Evolutionary conservation across 140 eudicot genomes (phyloP).

Genomic region (Anethum foeniculum): DNA sequence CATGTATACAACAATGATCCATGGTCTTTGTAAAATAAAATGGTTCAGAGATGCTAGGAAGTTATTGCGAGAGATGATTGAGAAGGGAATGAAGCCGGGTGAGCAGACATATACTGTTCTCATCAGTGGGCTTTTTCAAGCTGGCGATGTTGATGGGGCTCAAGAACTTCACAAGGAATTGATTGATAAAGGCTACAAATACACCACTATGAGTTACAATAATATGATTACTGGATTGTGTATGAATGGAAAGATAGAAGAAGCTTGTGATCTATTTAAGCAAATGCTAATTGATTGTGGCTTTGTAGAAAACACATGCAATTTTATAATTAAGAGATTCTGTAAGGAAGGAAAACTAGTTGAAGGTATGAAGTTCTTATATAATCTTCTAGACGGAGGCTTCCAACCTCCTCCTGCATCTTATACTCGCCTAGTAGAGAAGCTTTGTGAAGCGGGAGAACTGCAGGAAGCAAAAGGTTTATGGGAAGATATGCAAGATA

Average conservation of each 20-base stretch:
- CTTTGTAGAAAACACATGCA: constrained; percentile 36
- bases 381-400: constrained; percentile 48
- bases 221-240: constrained; percentile 59
- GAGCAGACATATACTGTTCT: constrained; percentile 48
- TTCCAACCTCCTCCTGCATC: constrained; percentile 49
- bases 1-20: constrained; percentile 73
- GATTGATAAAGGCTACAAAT: constrained; percentile 43
- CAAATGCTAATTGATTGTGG: constrained; percentile 35
- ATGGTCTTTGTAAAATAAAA: constrained; percentile 57
- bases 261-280: constrained; percentile 46
- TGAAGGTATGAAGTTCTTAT: constrained; percentile 31
- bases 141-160: constrained; percentile 34
- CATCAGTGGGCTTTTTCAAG: constrained; percentile 36
- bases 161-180: constrained; percentile 47
- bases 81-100: constrained; percentile 52
- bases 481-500: constrained; percentile 49
- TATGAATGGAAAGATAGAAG: constrained; percentile 28
- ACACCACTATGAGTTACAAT: constrained; percentile 34
- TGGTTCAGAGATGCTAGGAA: constrained; percentile 59
- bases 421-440: constrained; percentile 38
- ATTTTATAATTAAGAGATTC: constrained; percentile 52
- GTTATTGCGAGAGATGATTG: constrained; percentile 72
- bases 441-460: constrained; percentile 37
- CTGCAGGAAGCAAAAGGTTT: constrained; percentile 40
- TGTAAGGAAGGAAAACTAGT: constrained; percentile 36